phyloP scores from a whole-genome alignment of 768 basidiomycete species.

The Termitomyces heimii region DNA sequence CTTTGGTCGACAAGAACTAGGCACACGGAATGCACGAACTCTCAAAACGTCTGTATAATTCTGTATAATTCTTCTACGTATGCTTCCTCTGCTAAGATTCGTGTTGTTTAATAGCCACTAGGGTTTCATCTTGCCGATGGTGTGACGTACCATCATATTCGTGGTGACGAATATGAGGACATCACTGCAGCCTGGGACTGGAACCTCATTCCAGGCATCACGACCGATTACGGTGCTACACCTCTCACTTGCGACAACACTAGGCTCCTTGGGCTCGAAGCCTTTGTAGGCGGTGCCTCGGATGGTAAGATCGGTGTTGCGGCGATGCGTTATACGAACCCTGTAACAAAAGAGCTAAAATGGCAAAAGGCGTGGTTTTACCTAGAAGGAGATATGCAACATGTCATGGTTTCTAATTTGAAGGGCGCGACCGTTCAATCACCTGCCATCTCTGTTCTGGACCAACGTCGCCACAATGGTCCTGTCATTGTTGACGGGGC shows the following conservation, averaged over 20 bases:
- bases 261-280: conserved; percentile 37
- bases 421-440: conserved; percentile 31
- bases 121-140: conserved; percentile 73
- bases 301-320: conserved; percentile 52
- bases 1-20: conserved; percentile 56
- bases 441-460: conserved; percentile 58
- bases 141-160: conserved; percentile 53
- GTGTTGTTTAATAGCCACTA: conserved; percentile 32
- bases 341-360: conserved; percentile 42
- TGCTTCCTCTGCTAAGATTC: background rate
- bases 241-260: conserved; percentile 42
- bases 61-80: conserved; percentile 1
- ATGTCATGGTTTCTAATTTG: conserved; percentile 54
- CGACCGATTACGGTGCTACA: conserved; percentile 57
- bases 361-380: conserved; percentile 79
- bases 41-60: conserved; percentile 45
- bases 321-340: conserved; percentile 66
- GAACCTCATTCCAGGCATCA: conserved; percentile 71
- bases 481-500: conserved; percentile 38
- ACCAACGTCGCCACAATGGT: conserved; percentile 50
- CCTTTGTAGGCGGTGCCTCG: conserved; percentile 65
- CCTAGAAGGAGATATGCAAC: conserved; percentile 55
- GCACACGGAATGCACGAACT: conserved; percentile 61
- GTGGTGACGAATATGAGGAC: conserved; percentile 68
- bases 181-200: conserved; percentile 74